Evolutionary conservation across 1,284 basidiomycete species (phyloP).

Genomic region (Fistulina hepatica): DNA sequence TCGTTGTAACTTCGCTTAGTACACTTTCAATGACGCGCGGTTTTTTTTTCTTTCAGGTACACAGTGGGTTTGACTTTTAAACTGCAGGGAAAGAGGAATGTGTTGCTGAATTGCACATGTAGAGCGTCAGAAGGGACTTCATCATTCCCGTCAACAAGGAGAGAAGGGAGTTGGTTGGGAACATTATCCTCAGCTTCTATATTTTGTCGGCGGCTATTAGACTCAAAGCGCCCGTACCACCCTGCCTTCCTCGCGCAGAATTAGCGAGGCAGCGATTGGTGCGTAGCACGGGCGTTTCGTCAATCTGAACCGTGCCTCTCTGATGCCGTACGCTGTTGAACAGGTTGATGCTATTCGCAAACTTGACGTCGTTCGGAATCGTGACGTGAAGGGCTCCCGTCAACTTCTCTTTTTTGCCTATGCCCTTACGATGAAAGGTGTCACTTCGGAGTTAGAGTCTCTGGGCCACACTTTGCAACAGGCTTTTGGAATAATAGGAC

Average conservation of each 20-base stretch:
- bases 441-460: slow-evolving; percentile 76
- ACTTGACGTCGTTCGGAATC: slow-evolving; percentile 75
- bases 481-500: slow-evolving; percentile 81
- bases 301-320: slow-evolving; percentile 1
- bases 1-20: too few relatives aligned
- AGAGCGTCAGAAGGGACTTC: slow-evolving; percentile 76
- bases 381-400: slow-evolving; percentile 61
- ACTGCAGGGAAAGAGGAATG: background rate
- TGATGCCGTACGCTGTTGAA: background rate
- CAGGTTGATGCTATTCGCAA: slow-evolving; percentile 74
- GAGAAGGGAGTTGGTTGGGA: slow-evolving; percentile 87
- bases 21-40: too few relatives aligned
- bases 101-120: slow-evolving; percentile 10
- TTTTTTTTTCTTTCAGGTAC: slow-evolving; percentile 8
- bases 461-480: slow-evolving; percentile 72
- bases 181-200: slow-evolving; percentile 88
- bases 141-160: slow-evolving; percentile 82
- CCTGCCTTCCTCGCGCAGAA: slow-evolving; percentile 90
- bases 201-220: slow-evolving; percentile 80
- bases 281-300: slow-evolving; percentile 13
- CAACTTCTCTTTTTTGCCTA: slow-evolving; percentile 92
- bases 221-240: slow-evolving; percentile 85
- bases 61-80: slow-evolving; percentile 28
- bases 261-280: slow-evolving; percentile 72
- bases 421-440: slow-evolving; percentile 85